Conservation (phyloP, 176 grass and related monocot species). For the Juncus effusus region DNA sequence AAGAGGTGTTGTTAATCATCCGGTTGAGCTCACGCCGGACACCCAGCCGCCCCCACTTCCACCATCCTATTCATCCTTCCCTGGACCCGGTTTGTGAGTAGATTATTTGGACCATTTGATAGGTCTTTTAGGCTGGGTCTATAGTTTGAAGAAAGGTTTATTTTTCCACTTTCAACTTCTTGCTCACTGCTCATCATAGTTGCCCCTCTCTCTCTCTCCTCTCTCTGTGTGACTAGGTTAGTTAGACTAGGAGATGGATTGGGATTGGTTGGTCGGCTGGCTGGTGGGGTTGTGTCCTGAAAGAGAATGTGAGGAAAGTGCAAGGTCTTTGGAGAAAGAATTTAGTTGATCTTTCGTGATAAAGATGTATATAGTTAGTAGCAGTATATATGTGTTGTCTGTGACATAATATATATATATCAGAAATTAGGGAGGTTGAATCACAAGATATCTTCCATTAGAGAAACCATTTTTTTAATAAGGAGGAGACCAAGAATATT, state of each 20-base stretch:
- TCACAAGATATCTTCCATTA: too few species aligned
- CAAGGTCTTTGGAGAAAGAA: background rate
- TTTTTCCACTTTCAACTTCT: too few species aligned
- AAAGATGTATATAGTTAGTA: background rate
- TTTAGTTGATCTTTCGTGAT: background rate
- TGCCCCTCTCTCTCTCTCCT: too few species aligned
- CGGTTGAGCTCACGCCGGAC: constrained; percentile 28
- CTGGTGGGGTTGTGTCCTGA: constrained; percentile 6
- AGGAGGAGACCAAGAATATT: too few species aligned
- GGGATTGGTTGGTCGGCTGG: constrained; percentile 20
- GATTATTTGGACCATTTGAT: background rate
- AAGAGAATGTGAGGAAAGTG: constrained; percentile 18
- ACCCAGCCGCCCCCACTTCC: constrained; percentile 14
- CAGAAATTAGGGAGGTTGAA: too few species aligned
- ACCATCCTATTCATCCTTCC: background rate
- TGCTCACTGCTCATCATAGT: too few species aligned
- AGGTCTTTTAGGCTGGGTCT: too few species aligned
- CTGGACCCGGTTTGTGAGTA: background rate
- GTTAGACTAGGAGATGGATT: background rate
- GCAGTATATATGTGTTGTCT: too few species aligned
- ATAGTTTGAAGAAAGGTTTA: too few species aligned
- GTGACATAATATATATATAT: too few species aligned
- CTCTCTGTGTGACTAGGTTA: background rate
- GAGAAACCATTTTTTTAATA: too few species aligned
- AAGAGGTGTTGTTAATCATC: constrained; percentile 18